Base-by-base conservation (phyloP, 371 early-diverging fungal genomes). In the Mortierella sp. region DNA sequence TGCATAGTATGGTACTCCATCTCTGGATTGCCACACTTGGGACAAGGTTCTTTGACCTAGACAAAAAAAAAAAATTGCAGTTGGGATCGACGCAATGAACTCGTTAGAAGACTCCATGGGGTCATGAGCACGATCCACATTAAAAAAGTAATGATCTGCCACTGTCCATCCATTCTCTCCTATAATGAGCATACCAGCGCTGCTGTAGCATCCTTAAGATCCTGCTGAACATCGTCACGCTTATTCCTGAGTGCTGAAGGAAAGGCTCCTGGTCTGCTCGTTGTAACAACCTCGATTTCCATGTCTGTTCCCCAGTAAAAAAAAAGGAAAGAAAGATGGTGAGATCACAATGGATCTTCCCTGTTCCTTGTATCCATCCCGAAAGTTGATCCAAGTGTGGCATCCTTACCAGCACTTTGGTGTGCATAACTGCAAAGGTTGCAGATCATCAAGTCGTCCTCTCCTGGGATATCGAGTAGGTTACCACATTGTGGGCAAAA, bases 1-100 rank as follows among this genome's bases (percentile, higher is more conserved):
- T 99, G 99, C 87, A 97, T 95, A 0, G 99, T 98, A 81, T 98
- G 94, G 83, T 97, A 99, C 51, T 90, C 92, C 96, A 99, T 96
- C 83, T 99, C 96, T 13, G 91, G 91, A 31, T 90, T 85, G 39
- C 90, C 94, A 83, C 97, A 96, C 69, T 94, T 90, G n/a, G 98
- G 97, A 83, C 99, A 99, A 66, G 91, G 92, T 80, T 98, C 96
- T 79, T 98, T 92, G 58, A 98, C 97, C 90, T 93, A 64, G 34
- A 60, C 23, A 59, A 47, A 52, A 38, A 34, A 23, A 42, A 46
- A 16, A 5, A 16, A 43, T 39, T 8, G 39, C 7, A 39, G 10
- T 14, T 10, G n/a, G n/a, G n/a, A n/a, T n/a, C n/a, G n/a, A n/a
- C n/a, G n/a, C n/a, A n/a, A n/a, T n/a, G n/a, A n/a, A n/a, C n/a